Evolutionary conservation across 2,329 filamentous ascomycete species (phyloP), one percentile per base, ranked within the genome.

Genomic region (Aspergillus thermomutatus): DNA sequence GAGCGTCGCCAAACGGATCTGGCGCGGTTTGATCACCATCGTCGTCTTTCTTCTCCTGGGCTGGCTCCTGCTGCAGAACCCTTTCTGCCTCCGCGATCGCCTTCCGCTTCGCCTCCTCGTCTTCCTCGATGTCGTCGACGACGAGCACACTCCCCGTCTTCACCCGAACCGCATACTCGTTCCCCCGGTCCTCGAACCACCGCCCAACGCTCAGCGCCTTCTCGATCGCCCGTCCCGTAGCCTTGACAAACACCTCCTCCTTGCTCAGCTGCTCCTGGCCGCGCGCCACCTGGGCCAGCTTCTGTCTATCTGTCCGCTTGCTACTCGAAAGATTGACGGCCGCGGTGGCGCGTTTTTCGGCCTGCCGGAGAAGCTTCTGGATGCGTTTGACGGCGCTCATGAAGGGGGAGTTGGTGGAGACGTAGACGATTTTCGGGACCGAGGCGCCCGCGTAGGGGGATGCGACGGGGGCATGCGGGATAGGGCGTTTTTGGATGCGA

Each of bases 331-430:
- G 65, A 43, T 71, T 67, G 14, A 78, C 72, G 47, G 77, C 75
- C 3, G 72, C 71, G n/a, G 76, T 75, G 0, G 77, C 75, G 51
- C 85, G 80, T 62, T 81, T 80, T 52, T 83, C 78, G 5, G 81
- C 77, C 3, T 82, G 73, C 1, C 68, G 64, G 4, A 87, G 79
- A 0, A 87, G 74, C 50, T 80, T 80, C 64, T 83, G 82, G 3
- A 83, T 78, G 55, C 83, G 82, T 66, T 86, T 86, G n/a, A 84
- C 74, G 2, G 80, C 78, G 46, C 82, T 79, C 70, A 87, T 80
- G 72, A 85, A 83, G 4, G 83, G 82, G 0, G 83, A 81, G 4
- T 74, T 74, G 40, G 73, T 72, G 10, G 80, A 82, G 37, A 87
- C 71, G 69, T 87, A 87, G 69, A 87, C 75, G 25, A 77, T 70